Percentiles rank a stretch among this genome's conserved stretches.
Conservation (phyloP, 768 basidiomycete species). For the Pholiota microspora region DNA sequence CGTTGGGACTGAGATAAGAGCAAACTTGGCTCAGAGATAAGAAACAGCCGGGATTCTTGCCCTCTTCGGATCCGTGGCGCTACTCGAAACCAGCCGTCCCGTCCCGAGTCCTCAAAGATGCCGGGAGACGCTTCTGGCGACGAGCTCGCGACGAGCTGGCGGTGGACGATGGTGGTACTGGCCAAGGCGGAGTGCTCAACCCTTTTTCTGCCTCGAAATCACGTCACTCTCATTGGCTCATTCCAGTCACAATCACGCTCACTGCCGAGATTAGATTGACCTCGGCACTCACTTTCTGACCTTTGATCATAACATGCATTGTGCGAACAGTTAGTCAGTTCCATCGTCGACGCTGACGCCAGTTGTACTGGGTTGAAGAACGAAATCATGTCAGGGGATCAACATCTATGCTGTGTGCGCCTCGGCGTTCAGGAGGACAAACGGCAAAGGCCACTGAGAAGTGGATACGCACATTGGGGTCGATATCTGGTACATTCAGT, state of each 20-base stretch:
- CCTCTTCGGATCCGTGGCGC: not conserved
- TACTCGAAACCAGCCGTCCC: not conserved
- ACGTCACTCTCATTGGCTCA: not conserved
- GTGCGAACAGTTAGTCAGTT: too few species aligned
- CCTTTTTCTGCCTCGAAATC: not conserved
- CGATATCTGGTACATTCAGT: too few species aligned
- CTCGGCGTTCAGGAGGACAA: too few species aligned
- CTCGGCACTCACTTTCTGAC: not conserved
- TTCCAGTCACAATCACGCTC: not conserved
- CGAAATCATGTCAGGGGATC: too few species aligned
- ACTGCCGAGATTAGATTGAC: not conserved
- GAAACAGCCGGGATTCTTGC: not conserved
- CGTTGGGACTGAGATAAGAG: not conserved
- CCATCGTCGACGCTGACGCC: too few species aligned
- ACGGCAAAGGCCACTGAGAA: too few species aligned
- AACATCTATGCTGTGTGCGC: too few species aligned
- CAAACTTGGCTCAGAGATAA: conserved; percentile 1
- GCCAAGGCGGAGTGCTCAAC: not conserved
- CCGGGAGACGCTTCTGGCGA: not conserved
- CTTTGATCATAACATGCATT: too few species aligned
- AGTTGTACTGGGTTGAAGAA: too few species aligned
- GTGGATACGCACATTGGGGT: too few species aligned
- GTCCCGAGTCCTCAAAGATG: not conserved
- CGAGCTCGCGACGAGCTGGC: not conserved
- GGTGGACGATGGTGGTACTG: not conserved